Conservation (phyloP, 495 filamentous ascomycete species). For the Trichoderma orchidacearum region DNA sequence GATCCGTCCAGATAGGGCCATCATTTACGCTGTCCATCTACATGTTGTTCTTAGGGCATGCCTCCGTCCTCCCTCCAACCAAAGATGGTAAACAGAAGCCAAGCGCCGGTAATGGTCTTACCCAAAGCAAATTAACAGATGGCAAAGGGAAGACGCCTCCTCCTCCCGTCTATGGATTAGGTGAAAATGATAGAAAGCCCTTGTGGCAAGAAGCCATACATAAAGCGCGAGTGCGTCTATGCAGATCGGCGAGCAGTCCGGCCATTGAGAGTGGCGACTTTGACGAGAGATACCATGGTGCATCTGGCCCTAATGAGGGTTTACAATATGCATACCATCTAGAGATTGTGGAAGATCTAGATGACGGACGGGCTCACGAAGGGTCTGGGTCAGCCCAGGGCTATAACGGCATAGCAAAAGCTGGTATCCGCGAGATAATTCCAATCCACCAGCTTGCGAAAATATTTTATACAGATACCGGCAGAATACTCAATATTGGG, state of each 20-base stretch:
- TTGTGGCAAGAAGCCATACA: constrained; percentile 98
- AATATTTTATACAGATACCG: constrained; percentile 95
- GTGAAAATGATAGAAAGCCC: constrained; percentile 45
- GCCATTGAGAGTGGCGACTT: not conserved
- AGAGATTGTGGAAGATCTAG: constrained; percentile 79
- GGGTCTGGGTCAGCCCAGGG: constrained; percentile 53
- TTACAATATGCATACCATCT: constrained; percentile 84
- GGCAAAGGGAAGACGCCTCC: not conserved
- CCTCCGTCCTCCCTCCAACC: constrained; percentile 19
- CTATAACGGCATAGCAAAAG: constrained; percentile 56
- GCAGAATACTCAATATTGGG: constrained; percentile 83
- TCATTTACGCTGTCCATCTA: constrained; percentile 84
- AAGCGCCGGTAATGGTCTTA: constrained; percentile 10
- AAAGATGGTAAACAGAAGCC: constrained; percentile 38
- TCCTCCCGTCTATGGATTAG: constrained; percentile 33
- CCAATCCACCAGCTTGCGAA: constrained; percentile 88
- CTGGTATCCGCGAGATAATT: constrained; percentile 72
- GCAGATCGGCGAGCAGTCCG: constrained; percentile 27
- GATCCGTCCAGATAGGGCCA: constrained; percentile 73
- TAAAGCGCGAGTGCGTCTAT: constrained; percentile 75
- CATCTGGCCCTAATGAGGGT: not conserved
- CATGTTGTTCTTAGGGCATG: constrained; percentile 87
- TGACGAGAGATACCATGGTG: not conserved
- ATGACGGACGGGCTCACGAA: constrained; percentile 80
- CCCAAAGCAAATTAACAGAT: not conserved